Base-by-base conservation (phyloP, 2,329 filamentous ascomycete genomes). In the Macroventuria anomochaeta region DNA sequence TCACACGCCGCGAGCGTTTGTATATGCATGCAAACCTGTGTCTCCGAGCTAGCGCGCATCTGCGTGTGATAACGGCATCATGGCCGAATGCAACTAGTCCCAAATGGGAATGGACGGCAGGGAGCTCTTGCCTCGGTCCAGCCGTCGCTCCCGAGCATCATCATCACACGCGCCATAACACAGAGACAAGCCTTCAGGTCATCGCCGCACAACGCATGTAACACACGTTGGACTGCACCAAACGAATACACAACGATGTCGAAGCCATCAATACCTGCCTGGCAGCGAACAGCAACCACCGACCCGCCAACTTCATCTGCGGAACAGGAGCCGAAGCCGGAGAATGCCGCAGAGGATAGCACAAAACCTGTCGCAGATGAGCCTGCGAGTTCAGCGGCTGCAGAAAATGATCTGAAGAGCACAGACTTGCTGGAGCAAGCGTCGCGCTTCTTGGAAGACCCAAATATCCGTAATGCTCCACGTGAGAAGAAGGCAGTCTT, bases 401-500 rank as follows among this genome's bases (percentile, higher is more conserved):
- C 59, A 40, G 7, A 53, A 7, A 46, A 57, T 7, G 34, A 44
- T 1, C 3, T 34, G n/a, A 39, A 57, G 12, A 53, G 53, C 15
- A 17, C 39, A 15, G 47, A 61, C 11, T 46, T 76, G 29, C 67
- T 90, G 29, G 85, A 91, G 13, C 85, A 91, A 68, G 91, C 92
- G 23, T 81, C 83, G 36, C 84, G 81, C 46, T 97, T 96, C 69
- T 82, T 97, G 3, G 80, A 89, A 43, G 88, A 96, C 55, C 85
- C 89, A 7, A 80, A 82, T 17, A 89, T 96, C 52, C 85, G 83
- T 53, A 78, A 88, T 73, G 85, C 88, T 28, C 80, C 88, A 0
- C 80, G 81, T 37, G 88, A 90, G 50, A 87, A 86, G 74, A 96
- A 96, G 77, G 79, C 83, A 17, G 83, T 84, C 7, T 96, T 96